Conservation (phyloP, 2,329 filamentous ascomycete genomes). For the Aspergillus fumigatus region DNA sequence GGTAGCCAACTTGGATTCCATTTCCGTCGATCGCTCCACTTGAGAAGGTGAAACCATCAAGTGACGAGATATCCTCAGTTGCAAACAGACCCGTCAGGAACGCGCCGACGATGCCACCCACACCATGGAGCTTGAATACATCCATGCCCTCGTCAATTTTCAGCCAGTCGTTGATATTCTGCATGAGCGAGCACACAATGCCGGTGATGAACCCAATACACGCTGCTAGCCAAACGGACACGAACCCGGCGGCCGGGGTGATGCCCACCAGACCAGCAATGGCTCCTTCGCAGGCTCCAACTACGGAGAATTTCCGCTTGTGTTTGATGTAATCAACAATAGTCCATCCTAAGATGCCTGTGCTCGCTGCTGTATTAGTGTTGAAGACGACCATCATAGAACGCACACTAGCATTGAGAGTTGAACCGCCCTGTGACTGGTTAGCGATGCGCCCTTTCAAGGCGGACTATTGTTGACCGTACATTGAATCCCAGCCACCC, state of each 20-base stretch:
- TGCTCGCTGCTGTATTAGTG: conserved; percentile 53
- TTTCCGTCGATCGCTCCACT: conserved; percentile 53
- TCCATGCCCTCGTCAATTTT: conserved; percentile 56
- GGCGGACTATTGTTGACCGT: conserved; percentile 5
- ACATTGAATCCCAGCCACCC: conserved; percentile 57
- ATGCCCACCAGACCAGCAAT: conserved; percentile 60
- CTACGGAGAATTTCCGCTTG: conserved; percentile 51
- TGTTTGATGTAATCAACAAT: conserved; percentile 50
- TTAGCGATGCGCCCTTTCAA: background rate
- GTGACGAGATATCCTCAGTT: conserved; percentile 34
- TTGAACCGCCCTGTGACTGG: conserved; percentile 44
- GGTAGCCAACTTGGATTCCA: conserved; percentile 52
- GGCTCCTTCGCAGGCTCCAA: conserved; percentile 54
- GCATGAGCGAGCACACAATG: conserved; percentile 46
- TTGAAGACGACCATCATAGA: conserved; percentile 55
- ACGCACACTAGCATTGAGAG: conserved; percentile 50
- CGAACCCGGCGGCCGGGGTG: conserved; percentile 52
- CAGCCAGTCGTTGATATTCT: conserved; percentile 52
- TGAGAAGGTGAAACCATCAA: conserved; percentile 47
- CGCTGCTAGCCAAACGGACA: conserved; percentile 51
- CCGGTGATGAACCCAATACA: conserved; percentile 55
- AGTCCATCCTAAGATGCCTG: conserved; percentile 53
- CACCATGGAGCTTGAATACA: conserved; percentile 56
- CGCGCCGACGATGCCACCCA: conserved; percentile 55
- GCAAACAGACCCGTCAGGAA: conserved; percentile 58